Conservation (phyloP, 1,139 yeast genomes). For the Hanseniaspora sp. region DNA sequence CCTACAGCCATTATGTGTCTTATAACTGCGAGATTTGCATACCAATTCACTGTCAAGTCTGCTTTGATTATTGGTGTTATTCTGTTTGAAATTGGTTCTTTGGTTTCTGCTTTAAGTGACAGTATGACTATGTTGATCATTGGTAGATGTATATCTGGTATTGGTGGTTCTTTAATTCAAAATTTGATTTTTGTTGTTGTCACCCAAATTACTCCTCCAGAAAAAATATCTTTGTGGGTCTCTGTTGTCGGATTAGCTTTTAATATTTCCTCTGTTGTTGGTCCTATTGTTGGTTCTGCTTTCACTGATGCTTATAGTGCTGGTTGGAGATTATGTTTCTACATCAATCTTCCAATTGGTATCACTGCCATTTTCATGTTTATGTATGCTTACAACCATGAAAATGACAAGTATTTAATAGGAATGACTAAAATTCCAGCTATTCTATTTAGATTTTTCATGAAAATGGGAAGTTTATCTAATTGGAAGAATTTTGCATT, state of each 20-base stretch:
- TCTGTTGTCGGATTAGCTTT: slow-evolving; percentile 43
- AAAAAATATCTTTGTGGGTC: slow-evolving; percentile 44
- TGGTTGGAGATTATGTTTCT: slow-evolving; percentile 74
- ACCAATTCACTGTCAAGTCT: slow-evolving; percentile 50
- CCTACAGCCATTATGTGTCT: slow-evolving; percentile 51
- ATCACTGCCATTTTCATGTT: slow-evolving; percentile 44
- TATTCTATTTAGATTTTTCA: neutral
- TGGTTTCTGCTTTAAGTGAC: slow-evolving; percentile 46
- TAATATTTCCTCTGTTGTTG: slow-evolving; percentile 47
- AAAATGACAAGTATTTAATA: neutral
- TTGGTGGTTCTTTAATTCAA: slow-evolving; percentile 64
- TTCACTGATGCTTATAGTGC: slow-evolving; percentile 40
- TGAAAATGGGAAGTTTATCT: neutral
- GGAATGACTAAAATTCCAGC: neutral
- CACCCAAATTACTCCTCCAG: slow-evolving; percentile 50
- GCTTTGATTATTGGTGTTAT: slow-evolving; percentile 41
- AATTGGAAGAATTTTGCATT: neutral
- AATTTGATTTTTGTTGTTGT: slow-evolving; percentile 48
- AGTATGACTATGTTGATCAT: slow-evolving; percentile 54
- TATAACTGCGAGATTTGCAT: slow-evolving; percentile 51
- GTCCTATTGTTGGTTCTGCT: slow-evolving; percentile 63
- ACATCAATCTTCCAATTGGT: slow-evolving; percentile 58
- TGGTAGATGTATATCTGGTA: slow-evolving; percentile 60
- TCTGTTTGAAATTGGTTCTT: slow-evolving; percentile 53
- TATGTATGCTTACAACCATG: slow-evolving; percentile 42